Base-by-base conservation (phyloP, 2,329 filamentous ascomycete genomes). In the Myotisia sp. region DNA sequence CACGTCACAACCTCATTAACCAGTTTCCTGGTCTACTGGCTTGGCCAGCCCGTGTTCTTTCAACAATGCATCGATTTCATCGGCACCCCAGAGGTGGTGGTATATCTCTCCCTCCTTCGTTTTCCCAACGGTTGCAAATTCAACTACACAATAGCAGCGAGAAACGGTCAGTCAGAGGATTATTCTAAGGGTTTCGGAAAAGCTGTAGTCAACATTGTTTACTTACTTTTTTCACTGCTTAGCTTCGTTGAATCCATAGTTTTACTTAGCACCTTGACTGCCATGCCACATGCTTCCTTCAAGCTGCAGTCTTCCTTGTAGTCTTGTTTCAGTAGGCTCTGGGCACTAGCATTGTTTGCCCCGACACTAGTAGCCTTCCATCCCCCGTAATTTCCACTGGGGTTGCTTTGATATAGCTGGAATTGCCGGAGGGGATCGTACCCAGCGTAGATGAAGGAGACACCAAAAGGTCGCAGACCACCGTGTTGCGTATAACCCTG, bases 171-270 rank as follows among this genome's bases (percentile, higher is more conserved):
- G 21, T 30, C 30, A 29, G 38, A 12, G n/a, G n/a, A 26, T 27
- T 14, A n/a, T 13, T 24, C 12, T 8, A 13, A 24, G 6, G 13
- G 13, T 10, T 2, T 5, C 4, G 3, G n/a, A 2, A 26, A 26
- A 19, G n/a, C 10, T 12, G 22, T 27, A 9, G 7, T 3, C 16
- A 23, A 24, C 24, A 14, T n/a, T 3, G 9, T 13, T 10, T 4
- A 68, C 82, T 60, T 65, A 93, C 86, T 93, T 74, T 98, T 98
- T 71, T 98, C 90, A 55, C 85, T 93, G 68, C 85, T 94, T 55
- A 98, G 65, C 70, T 94, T 98, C 36, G 87, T 95, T 36, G 86
- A 93, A 60, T 98, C 90, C 92, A 98, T 98, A 4, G 90, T 98
- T 76, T 98, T 98, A 72, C 90, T 95, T 46, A 98, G 65, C 43